A percentile compares a stretch with the other conserved stretches of the same genome.
Conservation (phyloP, 164 flowering plant genomes). For the Magnolia officinalis region DNA sequence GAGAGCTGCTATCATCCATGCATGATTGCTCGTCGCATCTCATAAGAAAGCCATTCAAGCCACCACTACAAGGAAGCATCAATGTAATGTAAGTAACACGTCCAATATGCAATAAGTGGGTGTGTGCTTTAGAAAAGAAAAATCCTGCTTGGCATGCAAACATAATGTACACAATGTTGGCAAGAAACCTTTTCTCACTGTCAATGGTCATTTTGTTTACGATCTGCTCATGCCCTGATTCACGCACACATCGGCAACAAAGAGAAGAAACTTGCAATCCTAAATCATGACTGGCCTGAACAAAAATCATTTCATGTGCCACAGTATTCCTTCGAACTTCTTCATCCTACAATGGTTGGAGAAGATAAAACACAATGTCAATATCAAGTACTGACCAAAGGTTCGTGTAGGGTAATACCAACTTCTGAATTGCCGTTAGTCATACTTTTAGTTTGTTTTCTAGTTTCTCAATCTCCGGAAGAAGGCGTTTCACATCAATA, state of each 20-base stretch:
- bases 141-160: neutral
- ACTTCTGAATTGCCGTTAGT: neutral
- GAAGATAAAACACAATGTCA: neutral
- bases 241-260: neutral
- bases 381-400: neutral
- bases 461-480: conserved; percentile 21
- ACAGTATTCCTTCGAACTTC: conserved; percentile 22
- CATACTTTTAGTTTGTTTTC: conserved; percentile 31
- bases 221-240: neutral
- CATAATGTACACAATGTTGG: no score
- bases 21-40: neutral
- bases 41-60: conserved; percentile 15
- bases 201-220: neutral
- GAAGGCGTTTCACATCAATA: conserved; percentile 34
- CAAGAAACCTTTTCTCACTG: no score
- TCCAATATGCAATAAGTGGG: neutral
- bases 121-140: neutral
- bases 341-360: conserved; percentile 7
- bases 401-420: neutral
- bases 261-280: conserved; percentile 3
- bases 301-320: conserved; percentile 16
- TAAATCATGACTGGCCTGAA: conserved; percentile 7
- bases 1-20: neutral
- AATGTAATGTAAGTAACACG: neutral
- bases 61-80: conserved; percentile 11